A percentile compares a stretch with the other conserved stretches of the same genome.
phyloP scores from a whole-genome alignment of 176 grass and related monocot species.

The Aegilops sharonensis region DNA sequence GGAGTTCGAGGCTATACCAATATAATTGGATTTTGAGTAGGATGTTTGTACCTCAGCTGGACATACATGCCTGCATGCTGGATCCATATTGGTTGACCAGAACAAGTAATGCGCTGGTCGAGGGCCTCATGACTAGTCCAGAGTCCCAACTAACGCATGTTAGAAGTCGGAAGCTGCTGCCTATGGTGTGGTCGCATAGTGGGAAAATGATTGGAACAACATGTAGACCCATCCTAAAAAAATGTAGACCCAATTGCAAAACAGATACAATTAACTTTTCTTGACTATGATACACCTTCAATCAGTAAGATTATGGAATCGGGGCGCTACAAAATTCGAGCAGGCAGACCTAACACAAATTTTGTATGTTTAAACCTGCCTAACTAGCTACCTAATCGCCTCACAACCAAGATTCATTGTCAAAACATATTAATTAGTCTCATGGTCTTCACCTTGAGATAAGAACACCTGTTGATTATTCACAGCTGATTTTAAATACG shows the following conservation, averaged over 20 bases:
- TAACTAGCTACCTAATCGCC: not conserved
- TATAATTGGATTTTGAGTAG: not conserved
- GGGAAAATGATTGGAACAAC: not conserved
- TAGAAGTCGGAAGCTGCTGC: not conserved
- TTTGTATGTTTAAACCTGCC: not conserved
- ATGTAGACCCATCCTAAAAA: not conserved
- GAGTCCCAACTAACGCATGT: conserved; percentile 21
- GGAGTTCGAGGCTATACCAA: not conserved
- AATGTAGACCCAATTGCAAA: not conserved
- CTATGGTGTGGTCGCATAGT: not conserved
- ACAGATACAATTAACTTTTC: not conserved
- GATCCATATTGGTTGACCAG: not conserved
- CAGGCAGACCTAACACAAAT: not conserved
- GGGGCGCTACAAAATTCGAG: not conserved
- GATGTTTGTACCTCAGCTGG: not conserved
- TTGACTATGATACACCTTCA: not conserved
- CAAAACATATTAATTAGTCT: not conserved
- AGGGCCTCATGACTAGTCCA: not conserved
- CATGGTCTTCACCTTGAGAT: not conserved
- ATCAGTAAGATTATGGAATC: not conserved
- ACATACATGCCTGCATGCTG: not conserved
- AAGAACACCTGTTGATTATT: not conserved
- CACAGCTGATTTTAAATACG: not conserved
- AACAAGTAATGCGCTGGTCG: not conserved
- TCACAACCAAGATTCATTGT: not conserved